Evolutionary conservation across 2,329 filamentous ascomycete genomes (phyloP).

Genomic region (Nannizzia gypsea): DNA sequence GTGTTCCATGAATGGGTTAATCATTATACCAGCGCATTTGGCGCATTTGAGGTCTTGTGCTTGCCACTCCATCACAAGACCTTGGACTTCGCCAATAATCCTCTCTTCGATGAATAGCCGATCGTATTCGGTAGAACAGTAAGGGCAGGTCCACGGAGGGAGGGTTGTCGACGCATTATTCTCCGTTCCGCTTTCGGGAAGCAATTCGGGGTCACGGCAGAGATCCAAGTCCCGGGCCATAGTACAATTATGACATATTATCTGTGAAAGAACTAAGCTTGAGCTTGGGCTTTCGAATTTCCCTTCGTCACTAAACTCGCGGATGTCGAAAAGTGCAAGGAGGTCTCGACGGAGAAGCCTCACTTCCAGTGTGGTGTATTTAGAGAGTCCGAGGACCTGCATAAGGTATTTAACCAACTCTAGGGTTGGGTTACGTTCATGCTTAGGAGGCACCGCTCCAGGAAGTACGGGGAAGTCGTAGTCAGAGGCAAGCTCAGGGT

Average conservation of each 20-base stretch:
- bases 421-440: conserved; percentile 58
- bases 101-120: conserved; percentile 73
- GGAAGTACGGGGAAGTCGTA: conserved; percentile 73
- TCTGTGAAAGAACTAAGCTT: conserved; percentile 57
- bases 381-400: conserved; percentile 84
- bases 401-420: conserved; percentile 88
- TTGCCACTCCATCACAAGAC: conserved; percentile 64
- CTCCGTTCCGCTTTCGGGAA: conserved; percentile 41
- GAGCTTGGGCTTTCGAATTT: conserved; percentile 76
- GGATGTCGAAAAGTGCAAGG: conserved; percentile 79
- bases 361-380: conserved; percentile 78
- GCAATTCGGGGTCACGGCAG: conserved; percentile 74
- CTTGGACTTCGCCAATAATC: conserved; percentile 65
- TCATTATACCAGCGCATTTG: conserved; percentile 52
- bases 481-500: conserved; percentile 75
- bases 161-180: conserved; percentile 18
- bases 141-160: conserved; percentile 58
- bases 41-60: conserved; percentile 84
- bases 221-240: conserved; percentile 80
- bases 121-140: conserved; percentile 65
- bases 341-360: conserved; percentile 81
- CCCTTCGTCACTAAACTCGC: conserved; percentile 84
- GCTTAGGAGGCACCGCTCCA: conserved; percentile 26
- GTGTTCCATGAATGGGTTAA: conserved; percentile 94
- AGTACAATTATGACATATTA: conserved; percentile 85